These are phyloP conservation scores for Yamadazyma insecticola DNA, from an alignment of 805 yeast genomes.

Conservation along the genomic window DNA sequence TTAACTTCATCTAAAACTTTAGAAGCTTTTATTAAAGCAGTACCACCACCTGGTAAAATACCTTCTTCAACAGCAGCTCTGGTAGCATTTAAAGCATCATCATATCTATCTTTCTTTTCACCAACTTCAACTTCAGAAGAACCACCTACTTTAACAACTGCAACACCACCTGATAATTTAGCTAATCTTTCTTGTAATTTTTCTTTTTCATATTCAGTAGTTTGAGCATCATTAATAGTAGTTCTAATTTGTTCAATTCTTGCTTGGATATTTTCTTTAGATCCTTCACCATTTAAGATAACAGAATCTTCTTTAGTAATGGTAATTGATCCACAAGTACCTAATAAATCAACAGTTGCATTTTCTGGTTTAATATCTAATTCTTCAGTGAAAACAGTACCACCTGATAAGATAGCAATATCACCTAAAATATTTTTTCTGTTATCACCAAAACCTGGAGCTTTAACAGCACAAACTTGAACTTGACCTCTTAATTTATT, in stretches of 20 bases:
- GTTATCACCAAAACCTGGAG: slow-evolving; percentile 99
- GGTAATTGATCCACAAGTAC: slow-evolving; percentile 87
- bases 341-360: slow-evolving; percentile 85
- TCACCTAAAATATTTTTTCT: slow-evolving; percentile 95
- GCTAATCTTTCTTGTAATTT: slow-evolving; percentile 97
- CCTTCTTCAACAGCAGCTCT: slow-evolving; percentile 99
- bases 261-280: slow-evolving; percentile 70
- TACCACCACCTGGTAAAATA: slow-evolving; percentile 99
- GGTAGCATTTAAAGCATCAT: slow-evolving; percentile 97
- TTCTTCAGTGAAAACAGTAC: slow-evolving; percentile 89
- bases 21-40: slow-evolving; percentile 92
- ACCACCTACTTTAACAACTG: slow-evolving; percentile 97
- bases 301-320: slow-evolving; percentile 96
- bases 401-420: slow-evolving; percentile 91
- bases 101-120: slow-evolving; percentile 98
- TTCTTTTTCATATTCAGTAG: slow-evolving; percentile 91
- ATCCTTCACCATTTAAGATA: slow-evolving; percentile 87
- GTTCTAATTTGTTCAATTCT: slow-evolving; percentile 94
- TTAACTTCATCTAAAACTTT: slow-evolving; percentile 64
- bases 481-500: slow-evolving; percentile 98
- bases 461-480: slow-evolving; percentile 94
- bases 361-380: slow-evolving; percentile 93
- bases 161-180: slow-evolving; percentile 96
- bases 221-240: slow-evolving; percentile 66
- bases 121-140: slow-evolving; percentile 96